Evolutionary conservation across 352 stramenopile genomes (phyloP), one percentile per base, ranked within the genome.

Genomic region (Peronospora belbahrii): DNA sequence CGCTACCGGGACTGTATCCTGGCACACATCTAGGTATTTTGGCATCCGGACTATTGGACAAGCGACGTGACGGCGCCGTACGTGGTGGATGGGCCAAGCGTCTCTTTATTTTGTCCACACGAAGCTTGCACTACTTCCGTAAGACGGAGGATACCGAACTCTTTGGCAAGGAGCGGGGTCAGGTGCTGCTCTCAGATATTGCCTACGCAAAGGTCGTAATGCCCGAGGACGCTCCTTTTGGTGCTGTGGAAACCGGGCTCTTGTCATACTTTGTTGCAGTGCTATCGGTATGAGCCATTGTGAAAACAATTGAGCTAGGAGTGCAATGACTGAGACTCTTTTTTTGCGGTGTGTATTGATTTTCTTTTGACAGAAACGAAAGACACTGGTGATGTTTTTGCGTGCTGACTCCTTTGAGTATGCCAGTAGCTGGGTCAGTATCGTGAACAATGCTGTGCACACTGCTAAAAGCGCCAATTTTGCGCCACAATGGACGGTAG

Each of bases 51-150:
- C 27, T 77, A 23, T 56, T 93, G 15, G 82, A 93, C 59, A 93
- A 93, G 42, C 79, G 77, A 25, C 77, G 82, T 28, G 82, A 93
- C 41, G 82, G 82, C 13, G 82, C 82, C 9, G 82, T 93, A 20
- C 77, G 82, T 13, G 79, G 79, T 11, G 82, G 82, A 10, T 93
- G 78, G 80, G 79, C 82, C 15, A 77, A 77, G 41, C 68, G 82
- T 1, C 68, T 91, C 30, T 93, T 93, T 51, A 80, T 93, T 13
- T 38, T 93, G 20, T 89, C 77, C 32, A 88, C 79, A 13, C 73
- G 74, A 17, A 85, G 79, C 30, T 40, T 90, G 27, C 82, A 93
- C 41, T 93, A 93, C 55, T 93, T 88, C 48, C 77, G 82, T 18
- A 91, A 91, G 49, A 65, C 63, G 6, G 79, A 93, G 39, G 82